Percentiles rank a stretch among this genome's conserved stretches.
Evolutionary conservation across 2,329 filamentous ascomycete species (phyloP).

Genomic region (Sporothrix euskadiensis): DNA sequence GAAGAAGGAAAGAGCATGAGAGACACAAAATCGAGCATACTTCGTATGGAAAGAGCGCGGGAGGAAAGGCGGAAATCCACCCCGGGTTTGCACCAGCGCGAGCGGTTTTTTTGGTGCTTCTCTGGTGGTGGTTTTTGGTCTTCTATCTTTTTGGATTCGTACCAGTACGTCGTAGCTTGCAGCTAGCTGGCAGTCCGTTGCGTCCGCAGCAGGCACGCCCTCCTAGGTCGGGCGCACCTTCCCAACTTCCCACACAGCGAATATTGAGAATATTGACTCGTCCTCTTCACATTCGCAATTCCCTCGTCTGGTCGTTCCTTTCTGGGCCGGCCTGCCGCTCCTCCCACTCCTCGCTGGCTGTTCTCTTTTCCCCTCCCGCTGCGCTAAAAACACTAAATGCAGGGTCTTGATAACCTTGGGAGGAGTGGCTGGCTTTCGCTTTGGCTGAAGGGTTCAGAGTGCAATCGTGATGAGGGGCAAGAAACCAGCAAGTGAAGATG

Average conservation of each 20-base stretch:
- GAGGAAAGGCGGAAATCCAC: constrained; percentile 15
- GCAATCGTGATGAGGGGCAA: constrained; percentile 9
- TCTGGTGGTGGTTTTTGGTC: background rate
- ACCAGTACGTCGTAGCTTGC: background rate
- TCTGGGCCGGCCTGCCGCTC: background rate
- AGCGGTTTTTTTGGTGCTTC: background rate
- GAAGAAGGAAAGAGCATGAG: constrained; percentile 1
- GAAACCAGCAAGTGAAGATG: background rate
- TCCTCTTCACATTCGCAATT: background rate
- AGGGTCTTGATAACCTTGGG: constrained; percentile 8
- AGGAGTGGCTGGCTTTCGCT: background rate
- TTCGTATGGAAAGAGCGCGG: background rate
- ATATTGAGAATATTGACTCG: background rate
- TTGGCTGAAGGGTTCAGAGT: background rate
- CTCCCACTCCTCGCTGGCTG: background rate
- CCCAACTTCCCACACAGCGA: background rate
- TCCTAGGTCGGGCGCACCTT: constrained; percentile 4
- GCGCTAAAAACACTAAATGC: constrained; percentile 21
- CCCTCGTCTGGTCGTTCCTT: background rate
- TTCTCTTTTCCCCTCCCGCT: background rate
- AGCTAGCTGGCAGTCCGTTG: constrained; percentile 21
- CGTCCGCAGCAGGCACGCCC: constrained; percentile 15
- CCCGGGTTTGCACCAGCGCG: constrained; percentile 4
- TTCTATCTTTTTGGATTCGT: background rate
- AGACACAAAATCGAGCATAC: background rate